phyloP scores from a whole-genome alignment of 306 rosid genomes.

The Trifolium fragiferum region DNA sequence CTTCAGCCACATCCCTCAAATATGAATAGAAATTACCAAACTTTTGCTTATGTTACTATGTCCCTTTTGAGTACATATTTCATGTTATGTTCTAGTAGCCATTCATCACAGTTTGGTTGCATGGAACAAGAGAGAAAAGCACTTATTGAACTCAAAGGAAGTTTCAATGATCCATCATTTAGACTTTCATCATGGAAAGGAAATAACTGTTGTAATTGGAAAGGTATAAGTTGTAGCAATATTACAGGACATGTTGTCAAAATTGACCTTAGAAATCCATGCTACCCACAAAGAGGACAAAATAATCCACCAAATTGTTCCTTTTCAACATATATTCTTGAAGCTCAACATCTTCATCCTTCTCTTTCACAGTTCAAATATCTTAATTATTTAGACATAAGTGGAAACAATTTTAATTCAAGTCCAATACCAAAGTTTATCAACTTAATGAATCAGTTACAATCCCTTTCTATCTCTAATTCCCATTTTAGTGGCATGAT shows the following conservation, averaged over 20 bases:
- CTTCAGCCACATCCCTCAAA: not conserved
- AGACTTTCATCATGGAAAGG: conserved; percentile 40
- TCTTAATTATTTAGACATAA: conserved; percentile 36
- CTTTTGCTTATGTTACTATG: not conserved
- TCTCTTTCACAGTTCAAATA: conserved; percentile 25
- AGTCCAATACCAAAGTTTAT: conserved; percentile 30
- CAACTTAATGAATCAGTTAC: not conserved
- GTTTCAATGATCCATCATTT: conserved; percentile 20
- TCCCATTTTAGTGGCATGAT: conserved; percentile 28
- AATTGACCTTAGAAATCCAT: conserved; percentile 32
- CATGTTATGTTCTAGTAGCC: not conserved
- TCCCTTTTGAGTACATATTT: not conserved
- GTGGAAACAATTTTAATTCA: conserved; percentile 35
- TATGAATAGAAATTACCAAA: not conserved
- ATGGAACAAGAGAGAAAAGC: conserved; percentile 34
- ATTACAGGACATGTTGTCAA: conserved; percentile 36
- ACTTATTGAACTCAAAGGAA: conserved; percentile 26
- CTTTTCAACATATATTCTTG: not conserved
- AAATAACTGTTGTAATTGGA: conserved; percentile 15
- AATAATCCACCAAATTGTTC: not conserved
- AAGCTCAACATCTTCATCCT: conserved; percentile 12
- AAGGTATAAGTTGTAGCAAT: conserved; percentile 34
- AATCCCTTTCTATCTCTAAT: conserved; percentile 23
- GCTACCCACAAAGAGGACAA: not conserved
- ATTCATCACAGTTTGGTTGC: conserved; percentile 14